Conservation (phyloP, 2,329 filamentous ascomycete species). For the Eutypa lata region DNA sequence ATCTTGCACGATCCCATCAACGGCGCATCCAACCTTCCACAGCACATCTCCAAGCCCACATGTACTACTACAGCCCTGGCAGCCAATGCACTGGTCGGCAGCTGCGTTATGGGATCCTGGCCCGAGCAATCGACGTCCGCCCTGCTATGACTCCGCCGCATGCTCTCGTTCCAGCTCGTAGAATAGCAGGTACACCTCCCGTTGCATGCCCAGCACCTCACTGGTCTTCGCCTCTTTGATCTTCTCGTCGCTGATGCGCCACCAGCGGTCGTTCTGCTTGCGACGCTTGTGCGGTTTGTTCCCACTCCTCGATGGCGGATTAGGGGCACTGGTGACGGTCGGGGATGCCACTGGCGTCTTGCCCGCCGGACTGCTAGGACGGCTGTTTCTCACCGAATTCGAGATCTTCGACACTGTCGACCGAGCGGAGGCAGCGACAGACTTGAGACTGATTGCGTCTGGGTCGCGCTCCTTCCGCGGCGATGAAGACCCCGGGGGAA, state of each 20-base stretch:
- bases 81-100: background rate
- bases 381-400: constrained; percentile 33
- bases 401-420: constrained; percentile 51
- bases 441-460: constrained; percentile 52
- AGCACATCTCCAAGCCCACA: background rate
- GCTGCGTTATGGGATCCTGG: background rate
- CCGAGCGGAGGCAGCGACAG: constrained; percentile 54
- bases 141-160: constrained; percentile 16
- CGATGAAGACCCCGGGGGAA: constrained; percentile 18
- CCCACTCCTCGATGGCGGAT: constrained; percentile 13
- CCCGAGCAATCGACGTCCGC: background rate
- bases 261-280: constrained; percentile 79
- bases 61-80: background rate
- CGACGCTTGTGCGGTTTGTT: constrained; percentile 37
- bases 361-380: constrained; percentile 23
- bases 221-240: constrained; percentile 90
- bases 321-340: constrained; percentile 11
- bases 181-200: constrained; percentile 93
- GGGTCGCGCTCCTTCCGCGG: constrained; percentile 37
- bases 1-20: background rate
- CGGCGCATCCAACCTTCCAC: background rate
- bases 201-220: constrained; percentile 90
- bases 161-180: constrained; percentile 74
- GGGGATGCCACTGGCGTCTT: constrained; percentile 19
- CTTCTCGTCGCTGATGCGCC: constrained; percentile 97